Base-by-base conservation (phyloP, 306 rosid genomes). In the Corylus avellana region DNA sequence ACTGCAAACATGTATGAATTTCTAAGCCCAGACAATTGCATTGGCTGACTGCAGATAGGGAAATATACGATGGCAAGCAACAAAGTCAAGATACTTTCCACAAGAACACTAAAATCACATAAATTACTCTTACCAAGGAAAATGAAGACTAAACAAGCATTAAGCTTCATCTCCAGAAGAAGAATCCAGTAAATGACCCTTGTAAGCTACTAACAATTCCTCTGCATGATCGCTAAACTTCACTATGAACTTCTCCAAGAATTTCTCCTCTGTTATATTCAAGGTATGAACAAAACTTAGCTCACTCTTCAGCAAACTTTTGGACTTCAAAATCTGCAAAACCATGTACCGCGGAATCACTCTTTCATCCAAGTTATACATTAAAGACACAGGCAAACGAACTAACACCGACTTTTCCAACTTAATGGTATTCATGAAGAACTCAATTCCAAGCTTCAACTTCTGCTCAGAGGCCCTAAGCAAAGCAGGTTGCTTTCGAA, bases 311-410 rank as follows among this genome's bases (percentile, higher is more conserved):
- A 77, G 48, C 42, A 91, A 47, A 1, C 75, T 84, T 73, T 80
- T 74, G 53, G 74, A 77, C 48, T 74, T 79, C 50, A 86, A 6
- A 47, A 86, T 70, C 86, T 88, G 84, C 32, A 86, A 72, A 75
- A 89, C 91, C 73, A 72, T 81, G 76, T 78, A 86, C 53, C 96
- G 62, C 55, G 93, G 92, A 85, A 88, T 25, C 79, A 87, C 80
- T 51, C 90, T 59, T 46, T 78, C 78, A 82, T 87, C 86, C 20
- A 87, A 59, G 76, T 88, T 78, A 72, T 50, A 84, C 88, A 86
- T 86, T 76, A 91, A 85, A 86, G 75, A 27, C 4, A 2, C 1
- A 18, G 96, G 92, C 3, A 12, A 12, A 8, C 13, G 29, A 78
- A 85, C 66, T 72, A 91, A 17, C 4, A 27, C 70, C 1, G 88